Evolutionary conservation across 208 protist species (phyloP).

Genomic region (Trichomonas tenax): DNA sequence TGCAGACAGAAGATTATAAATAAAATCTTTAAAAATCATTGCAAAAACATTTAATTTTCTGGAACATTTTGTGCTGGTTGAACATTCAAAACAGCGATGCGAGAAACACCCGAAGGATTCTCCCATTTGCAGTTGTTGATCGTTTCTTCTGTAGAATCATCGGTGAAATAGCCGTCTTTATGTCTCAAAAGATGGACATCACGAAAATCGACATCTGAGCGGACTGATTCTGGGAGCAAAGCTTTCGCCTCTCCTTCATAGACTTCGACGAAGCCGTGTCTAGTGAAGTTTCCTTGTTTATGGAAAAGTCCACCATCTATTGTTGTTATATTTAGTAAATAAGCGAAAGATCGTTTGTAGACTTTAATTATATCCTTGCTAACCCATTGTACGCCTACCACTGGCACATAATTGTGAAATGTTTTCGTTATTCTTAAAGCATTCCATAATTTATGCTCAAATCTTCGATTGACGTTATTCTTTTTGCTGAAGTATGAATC

Average conservation of each 20-base stretch:
- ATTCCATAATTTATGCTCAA: conserved; percentile 18
- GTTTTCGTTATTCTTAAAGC: background rate
- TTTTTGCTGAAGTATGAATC: background rate
- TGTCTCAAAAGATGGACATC: background rate
- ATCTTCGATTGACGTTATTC: background rate
- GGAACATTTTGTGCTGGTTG: background rate
- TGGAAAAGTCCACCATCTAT: background rate
- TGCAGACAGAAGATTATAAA: no score
- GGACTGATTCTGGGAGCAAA: background rate
- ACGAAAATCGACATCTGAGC: background rate
- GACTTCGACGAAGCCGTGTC: background rate
- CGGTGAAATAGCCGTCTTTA: background rate
- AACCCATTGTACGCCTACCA: background rate
- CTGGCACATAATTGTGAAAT: background rate
- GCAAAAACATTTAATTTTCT: background rate
- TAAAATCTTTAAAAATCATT: background rate
- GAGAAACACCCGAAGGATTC: background rate
- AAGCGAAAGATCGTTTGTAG: background rate
- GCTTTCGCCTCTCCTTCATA: background rate
- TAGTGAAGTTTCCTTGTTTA: background rate
- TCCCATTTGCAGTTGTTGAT: background rate
- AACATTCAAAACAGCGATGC: background rate
- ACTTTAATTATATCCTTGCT: background rate
- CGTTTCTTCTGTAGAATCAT: background rate
- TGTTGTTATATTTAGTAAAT: background rate